Base-by-base conservation (phyloP, 192 early-diverging fungal genomes). In the Lobosporangium transversale region DNA sequence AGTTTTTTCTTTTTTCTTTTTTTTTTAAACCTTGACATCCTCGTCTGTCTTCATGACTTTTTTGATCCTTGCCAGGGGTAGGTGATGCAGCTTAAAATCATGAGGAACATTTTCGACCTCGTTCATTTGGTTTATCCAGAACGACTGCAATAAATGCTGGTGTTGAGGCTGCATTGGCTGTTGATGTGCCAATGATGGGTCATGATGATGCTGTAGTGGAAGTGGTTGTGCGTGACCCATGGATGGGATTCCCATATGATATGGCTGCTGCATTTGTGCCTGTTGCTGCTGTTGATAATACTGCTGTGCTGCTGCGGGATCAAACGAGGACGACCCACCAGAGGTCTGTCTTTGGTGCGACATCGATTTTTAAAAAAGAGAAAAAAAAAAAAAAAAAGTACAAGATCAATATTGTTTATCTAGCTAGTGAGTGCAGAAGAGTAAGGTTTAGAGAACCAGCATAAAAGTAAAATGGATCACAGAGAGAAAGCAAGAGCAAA, bases 1-100 rank as follows among this genome's bases (percentile, higher is more conserved):
- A 44, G 10, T 24, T 23, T 21, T 15, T 33, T 47, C 33, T 29
- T 29, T 18, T 21, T 33, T 50, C 44, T 15, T 29, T 27, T 29
- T 53, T 4, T n/a, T 49, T 79, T n/a, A n/a, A 79, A 91, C 91
- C 86, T 96, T 96, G 37, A 95, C 95, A 68, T 98, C 94, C 55
- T 95, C 92, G 67, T 98, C 97, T 12, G 92, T 89, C 84, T 98
- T 98, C 97, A 98, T 98, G 33, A 98, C 94, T 76, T 97, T 97
- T 74, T 98, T 98, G 66, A 98, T 97, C 23, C 97, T 71, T 11
- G 97, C 97, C 51, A 98, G 79, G 11, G 97, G 97, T 63, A 98
- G 61, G 54, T 89, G 86, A 69, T 98, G 95, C 55, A 88, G 85
- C 81, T 96, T 95, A 82, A 95, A 98, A 81, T 98, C 97, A 24